phyloP scores from a whole-genome alignment of 1,284 basidiomycete genomes.

The Papiliotrema flavescens region DNA sequence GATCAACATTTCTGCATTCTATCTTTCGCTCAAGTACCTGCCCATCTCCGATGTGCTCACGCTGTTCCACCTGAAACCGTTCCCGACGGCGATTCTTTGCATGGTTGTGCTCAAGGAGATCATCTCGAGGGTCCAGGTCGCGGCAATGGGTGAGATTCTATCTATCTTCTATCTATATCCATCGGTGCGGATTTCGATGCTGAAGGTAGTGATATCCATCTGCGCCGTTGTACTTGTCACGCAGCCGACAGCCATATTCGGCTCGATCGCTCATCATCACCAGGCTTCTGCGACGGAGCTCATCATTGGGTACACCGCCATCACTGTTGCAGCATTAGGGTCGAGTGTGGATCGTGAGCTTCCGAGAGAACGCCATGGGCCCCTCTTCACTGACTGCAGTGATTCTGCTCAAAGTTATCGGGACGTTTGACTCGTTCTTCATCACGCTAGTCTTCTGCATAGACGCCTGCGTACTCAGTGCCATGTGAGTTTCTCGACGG shows the following conservation, averaged over 20 bases:
- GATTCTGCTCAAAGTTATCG: no score
- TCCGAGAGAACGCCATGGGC: no score
- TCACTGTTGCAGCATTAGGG: neutral
- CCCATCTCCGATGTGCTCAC: neutral
- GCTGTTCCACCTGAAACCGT: neutral
- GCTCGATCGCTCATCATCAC: neutral
- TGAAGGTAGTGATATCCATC: neutral
- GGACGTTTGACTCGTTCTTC: no score
- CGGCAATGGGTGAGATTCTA: neutral
- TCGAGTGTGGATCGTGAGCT: neutral
- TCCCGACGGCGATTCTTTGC: neutral
- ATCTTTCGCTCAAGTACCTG: neutral
- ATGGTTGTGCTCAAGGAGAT: neutral
- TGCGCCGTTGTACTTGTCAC: neutral
- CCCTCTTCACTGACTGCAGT: no score
- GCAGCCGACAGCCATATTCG: neutral
- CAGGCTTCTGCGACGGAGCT: neutral
- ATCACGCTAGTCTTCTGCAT: no score
- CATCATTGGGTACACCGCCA: neutral
- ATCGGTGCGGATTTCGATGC: neutral
- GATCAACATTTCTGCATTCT: neutral
- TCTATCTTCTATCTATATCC: neutral
- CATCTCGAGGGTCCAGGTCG: neutral
- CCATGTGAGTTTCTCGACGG: no score
- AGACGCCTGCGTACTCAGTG: no score